Base-by-base conservation (phyloP, 108 stramenopile genomes). In the Cyclostephanos tholiformis region DNA sequence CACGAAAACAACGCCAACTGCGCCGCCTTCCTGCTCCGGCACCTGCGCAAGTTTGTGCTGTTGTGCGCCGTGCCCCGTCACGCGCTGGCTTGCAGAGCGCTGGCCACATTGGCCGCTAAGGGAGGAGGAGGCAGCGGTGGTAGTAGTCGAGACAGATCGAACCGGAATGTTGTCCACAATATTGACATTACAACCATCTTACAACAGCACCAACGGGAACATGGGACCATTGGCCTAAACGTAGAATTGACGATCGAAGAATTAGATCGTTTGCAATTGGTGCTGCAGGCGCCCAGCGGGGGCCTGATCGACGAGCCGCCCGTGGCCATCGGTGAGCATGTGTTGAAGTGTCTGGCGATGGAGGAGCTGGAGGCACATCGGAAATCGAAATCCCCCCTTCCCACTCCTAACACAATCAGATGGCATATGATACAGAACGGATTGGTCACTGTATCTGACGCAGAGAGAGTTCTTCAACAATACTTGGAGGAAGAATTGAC, bases 261-360 rank as follows among this genome's bases (percentile, higher is more conserved):
- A 72, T 81, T 95, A 64, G 94, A 95, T 71, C 69, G 91, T 27
- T 71, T 95, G 51, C 85, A 88, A 67, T 80, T 95, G 25, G 77
- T 88, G 25, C 55, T 95, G 58, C 91, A 95, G 60, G 86, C 87
- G 49, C 91, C 91, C n/a, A 71, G 72, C 27, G 94, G 94, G 22
- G 94, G 94, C 51, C 78, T 84, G 13, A 80, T 95, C 4, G 91
- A 95, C 56, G 94, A 95, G 64, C 83, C 90, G 29, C 89, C 91
- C 19, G 73, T 92, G 20, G 82, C 82, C 23, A 92, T 95, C 76
- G 91, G 88, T 60, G 88, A 89, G n/a, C 87, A 77, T 67, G 36
- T 95, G 4, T 88, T 87, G 83, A 78, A 71, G 63, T 79, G 75
- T 50, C 59, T 90, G 1, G 89, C 85, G 8, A 26, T 72, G 64